Percentiles rank a stretch among this genome's conserved stretches.
Conservation (phyloP, 192 early-diverging fungal species). For the Entophlyctis helioformis region DNA sequence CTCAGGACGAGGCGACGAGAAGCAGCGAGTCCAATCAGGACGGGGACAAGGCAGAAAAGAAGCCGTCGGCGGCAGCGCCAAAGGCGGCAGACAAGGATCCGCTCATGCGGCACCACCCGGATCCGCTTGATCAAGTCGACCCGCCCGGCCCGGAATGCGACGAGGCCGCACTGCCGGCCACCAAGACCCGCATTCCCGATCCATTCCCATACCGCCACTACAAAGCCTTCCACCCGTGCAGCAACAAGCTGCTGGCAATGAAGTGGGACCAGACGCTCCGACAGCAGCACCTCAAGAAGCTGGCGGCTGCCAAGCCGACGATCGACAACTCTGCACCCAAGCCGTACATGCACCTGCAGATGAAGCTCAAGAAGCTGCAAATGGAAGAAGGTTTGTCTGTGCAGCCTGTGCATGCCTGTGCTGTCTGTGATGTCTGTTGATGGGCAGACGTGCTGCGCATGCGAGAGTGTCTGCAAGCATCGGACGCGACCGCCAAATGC, state of each 20-base stretch:
- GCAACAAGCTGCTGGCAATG: slow-evolving; percentile 22
- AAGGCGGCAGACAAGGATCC: too few relatives aligned
- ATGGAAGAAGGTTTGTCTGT: slow-evolving; percentile 23
- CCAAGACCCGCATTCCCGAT: neutral
- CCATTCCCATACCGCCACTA: slow-evolving; percentile 22
- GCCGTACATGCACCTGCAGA: slow-evolving; percentile 22
- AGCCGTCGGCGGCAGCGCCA: too few relatives aligned
- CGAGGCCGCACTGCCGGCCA: too few relatives aligned
- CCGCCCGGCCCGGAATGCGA: too few relatives aligned
- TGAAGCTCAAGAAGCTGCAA: slow-evolving; percentile 28
- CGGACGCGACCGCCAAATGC: too few relatives aligned
- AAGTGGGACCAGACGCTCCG: slow-evolving; percentile 25
- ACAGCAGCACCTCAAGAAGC: slow-evolving; percentile 13
- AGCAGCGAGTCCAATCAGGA: too few relatives aligned
- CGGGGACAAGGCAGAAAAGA: too few relatives aligned
- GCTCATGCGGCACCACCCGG: too few relatives aligned
- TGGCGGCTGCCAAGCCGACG: slow-evolving; percentile 12
- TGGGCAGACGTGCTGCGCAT: neutral
- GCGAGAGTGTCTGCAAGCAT: too few relatives aligned
- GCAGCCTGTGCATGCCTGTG: neutral
- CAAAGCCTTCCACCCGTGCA: slow-evolving; percentile 21
- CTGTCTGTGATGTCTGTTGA: neutral
- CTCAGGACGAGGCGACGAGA: too few relatives aligned
- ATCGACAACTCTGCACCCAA: slow-evolving; percentile 29
- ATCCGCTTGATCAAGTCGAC: too few relatives aligned